Conservation (phyloP, 2,329 filamentous ascomycete genomes). For the Aspergillus sp. region DNA sequence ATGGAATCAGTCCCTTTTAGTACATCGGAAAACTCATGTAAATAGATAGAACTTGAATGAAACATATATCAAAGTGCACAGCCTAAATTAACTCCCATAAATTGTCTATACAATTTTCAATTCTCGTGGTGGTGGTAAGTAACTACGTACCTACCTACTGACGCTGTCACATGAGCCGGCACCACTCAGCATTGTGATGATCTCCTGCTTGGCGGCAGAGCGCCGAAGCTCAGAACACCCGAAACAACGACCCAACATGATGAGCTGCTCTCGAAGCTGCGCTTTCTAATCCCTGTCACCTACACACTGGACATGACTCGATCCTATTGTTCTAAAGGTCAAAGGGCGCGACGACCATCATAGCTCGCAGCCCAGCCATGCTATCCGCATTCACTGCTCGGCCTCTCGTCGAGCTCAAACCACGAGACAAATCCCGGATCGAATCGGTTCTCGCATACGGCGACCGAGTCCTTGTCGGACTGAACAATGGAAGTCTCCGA, state of each 20-base stretch:
- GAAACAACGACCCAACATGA: constrained; percentile 2
- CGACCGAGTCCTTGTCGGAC: constrained; percentile 85
- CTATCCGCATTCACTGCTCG: constrained; percentile 96
- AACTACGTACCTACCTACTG: background rate
- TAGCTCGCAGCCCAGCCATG: constrained; percentile 55
- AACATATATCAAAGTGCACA: background rate
- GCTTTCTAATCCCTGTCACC: background rate
- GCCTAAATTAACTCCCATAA: background rate
- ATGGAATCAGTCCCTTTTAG: constrained; percentile 11
- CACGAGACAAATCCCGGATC: constrained; percentile 94
- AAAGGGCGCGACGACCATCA: constrained; percentile 19
- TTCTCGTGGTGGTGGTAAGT: background rate
- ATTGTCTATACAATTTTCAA: background rate
- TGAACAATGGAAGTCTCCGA: constrained; percentile 84
- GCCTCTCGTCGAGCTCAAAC: constrained; percentile 94
- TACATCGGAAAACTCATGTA: background rate
- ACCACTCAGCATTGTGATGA: background rate
- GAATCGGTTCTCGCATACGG: constrained; percentile 93
- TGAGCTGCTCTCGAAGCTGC: constrained; percentile 1
- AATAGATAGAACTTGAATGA: constrained; percentile 4
- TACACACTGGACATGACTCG: constrained; percentile 20
- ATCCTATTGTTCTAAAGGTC: constrained; percentile 10
- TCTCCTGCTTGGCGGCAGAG: constrained; percentile 11
- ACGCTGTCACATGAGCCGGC: constrained; percentile 19
- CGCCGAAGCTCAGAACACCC: background rate